Evolutionary conservation across 164 flowering plant species (phyloP).

Genomic region (Chimonanthus salicifolius): DNA sequence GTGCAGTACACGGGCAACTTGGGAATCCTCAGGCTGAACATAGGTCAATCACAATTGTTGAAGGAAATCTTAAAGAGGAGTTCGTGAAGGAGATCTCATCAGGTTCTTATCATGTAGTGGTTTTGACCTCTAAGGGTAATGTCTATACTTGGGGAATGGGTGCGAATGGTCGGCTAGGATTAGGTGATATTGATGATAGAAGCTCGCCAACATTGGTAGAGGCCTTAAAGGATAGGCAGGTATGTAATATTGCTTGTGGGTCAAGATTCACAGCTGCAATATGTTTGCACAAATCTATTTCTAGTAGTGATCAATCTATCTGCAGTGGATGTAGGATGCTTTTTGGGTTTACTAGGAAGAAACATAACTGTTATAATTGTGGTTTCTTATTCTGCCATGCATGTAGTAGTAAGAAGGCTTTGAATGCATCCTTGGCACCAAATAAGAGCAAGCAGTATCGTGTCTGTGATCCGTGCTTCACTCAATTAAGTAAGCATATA

Average conservation of each 20-base stretch:
- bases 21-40: conserved; percentile 49
- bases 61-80: conserved; percentile 50
- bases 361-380: conserved; percentile 63
- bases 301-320: conserved; percentile 41
- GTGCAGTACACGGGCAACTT: conserved; percentile 53
- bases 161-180: conserved; percentile 55
- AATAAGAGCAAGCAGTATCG: conserved; percentile 44
- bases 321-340: conserved; percentile 48
- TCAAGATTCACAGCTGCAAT: conserved; percentile 55
- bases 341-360: conserved; percentile 60
- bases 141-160: conserved; percentile 75
- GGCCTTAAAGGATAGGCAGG: conserved; percentile 47
- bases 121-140: conserved; percentile 42
- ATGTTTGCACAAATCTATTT: conserved; percentile 52
- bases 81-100: conserved; percentile 48
- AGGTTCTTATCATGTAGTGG: conserved; percentile 60
- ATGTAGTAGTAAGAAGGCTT: conserved; percentile 52
- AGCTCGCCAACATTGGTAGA: conserved; percentile 53
- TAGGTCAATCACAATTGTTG: conserved; percentile 45
- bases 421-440: conserved; percentile 53
- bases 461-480: conserved; percentile 60
- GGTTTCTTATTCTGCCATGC: conserved; percentile 53
- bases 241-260: conserved; percentile 50
- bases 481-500: conserved; percentile 20
- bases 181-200: conserved; percentile 51